A percentile compares a stretch with the other conserved stretches of the same genome.
Evolutionary conservation across 257 asterid genomes (phyloP).

Genomic region (Prunella vulgaris): DNA sequence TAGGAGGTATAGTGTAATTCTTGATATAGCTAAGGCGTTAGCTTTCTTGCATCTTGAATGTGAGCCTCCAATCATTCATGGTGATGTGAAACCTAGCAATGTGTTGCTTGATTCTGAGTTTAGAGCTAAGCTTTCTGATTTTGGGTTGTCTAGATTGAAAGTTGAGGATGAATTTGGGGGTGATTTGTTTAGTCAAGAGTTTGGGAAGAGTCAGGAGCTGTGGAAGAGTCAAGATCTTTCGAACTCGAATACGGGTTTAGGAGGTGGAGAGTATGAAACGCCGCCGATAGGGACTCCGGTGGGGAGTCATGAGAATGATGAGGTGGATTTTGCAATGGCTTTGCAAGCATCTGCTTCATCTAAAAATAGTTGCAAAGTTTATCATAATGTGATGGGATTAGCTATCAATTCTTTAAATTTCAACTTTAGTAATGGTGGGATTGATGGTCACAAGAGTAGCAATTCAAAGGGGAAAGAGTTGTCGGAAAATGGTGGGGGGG

Average conservation of each 20-base stretch:
- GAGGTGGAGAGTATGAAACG: slow-evolving; percentile 44
- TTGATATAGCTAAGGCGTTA: slow-evolving; percentile 75
- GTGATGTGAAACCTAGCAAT: slow-evolving; percentile 98
- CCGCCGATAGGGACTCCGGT: slow-evolving; percentile 51
- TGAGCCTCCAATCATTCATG: slow-evolving; percentile 92
- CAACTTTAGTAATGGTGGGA: slow-evolving; percentile 34
- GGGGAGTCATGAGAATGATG: slow-evolving; percentile 60
- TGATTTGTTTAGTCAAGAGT: slow-evolving; percentile 80
- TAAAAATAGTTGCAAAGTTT: slow-evolving; percentile 37
- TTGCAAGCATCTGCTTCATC: slow-evolving; percentile 80
- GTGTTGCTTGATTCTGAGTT: slow-evolving; percentile 82
- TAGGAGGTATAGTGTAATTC: slow-evolving; percentile 62
- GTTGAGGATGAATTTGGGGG: slow-evolving; percentile 68
- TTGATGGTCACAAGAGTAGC: slow-evolving; percentile 23
- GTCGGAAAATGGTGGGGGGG: slow-evolving; percentile 34
- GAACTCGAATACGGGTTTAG: slow-evolving; percentile 37
- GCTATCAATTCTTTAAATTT: slow-evolving; percentile 38
- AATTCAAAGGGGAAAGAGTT: slow-evolving; percentile 63
- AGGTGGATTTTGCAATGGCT: slow-evolving; percentile 95
- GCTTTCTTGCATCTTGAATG: slow-evolving; percentile 84
- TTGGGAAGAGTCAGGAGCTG: slow-evolving; percentile 81
- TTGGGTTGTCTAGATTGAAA: slow-evolving; percentile 89
- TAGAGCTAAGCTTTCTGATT: slow-evolving; percentile 88
- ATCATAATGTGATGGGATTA: slow-evolving; percentile 47
- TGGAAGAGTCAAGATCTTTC: slow-evolving; percentile 76